A percentile compares a stretch with the other conserved stretches of the same genome.
phyloP scores from a whole-genome alignment of 202 grass and related monocot genomes.

The Zoysia matrella region DNA sequence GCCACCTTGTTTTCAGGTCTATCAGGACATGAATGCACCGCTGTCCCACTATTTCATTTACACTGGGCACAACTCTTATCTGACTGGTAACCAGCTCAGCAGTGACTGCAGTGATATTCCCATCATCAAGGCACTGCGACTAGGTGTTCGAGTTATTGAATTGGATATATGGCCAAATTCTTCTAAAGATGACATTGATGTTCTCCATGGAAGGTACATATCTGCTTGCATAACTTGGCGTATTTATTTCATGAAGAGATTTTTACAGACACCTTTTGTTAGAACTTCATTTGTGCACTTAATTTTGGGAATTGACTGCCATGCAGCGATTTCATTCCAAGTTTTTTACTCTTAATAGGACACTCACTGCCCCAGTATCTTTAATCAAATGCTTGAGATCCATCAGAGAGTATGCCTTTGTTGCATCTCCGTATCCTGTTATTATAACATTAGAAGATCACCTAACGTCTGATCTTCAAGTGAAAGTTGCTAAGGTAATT shows the following conservation, averaged over 20 bases:
- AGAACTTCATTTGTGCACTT: constrained; percentile 9
- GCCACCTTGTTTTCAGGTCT: constrained; percentile 61
- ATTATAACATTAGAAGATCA: constrained; percentile 99
- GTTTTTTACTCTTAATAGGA: constrained; percentile 60
- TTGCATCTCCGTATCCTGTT: constrained; percentile 94
- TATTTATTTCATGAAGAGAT: background rate
- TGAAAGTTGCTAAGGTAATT: constrained; percentile 93
- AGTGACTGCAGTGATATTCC: constrained; percentile 96
- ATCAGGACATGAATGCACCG: constrained; percentile 94
- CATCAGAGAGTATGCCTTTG: constrained; percentile 96
- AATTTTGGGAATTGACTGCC: no score
- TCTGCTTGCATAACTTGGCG: constrained; percentile 4
- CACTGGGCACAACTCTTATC: constrained; percentile 97
- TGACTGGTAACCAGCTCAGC: constrained; percentile 98
- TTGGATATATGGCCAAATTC: constrained; percentile 98
- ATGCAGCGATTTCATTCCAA: constrained; percentile 33
- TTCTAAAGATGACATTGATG: constrained; percentile 86
- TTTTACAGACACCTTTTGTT: background rate
- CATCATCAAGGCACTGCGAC: constrained; percentile 89
- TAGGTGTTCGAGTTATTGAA: constrained; percentile 93
- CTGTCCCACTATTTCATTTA: constrained; percentile 94
- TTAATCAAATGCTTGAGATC: constrained; percentile 89
- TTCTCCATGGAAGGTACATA: constrained; percentile 94
- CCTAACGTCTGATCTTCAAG: constrained; percentile 88
- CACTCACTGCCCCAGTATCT: constrained; percentile 88